Conservation (phyloP, 306 rosid genomes). For the Medicago arabica region DNA sequence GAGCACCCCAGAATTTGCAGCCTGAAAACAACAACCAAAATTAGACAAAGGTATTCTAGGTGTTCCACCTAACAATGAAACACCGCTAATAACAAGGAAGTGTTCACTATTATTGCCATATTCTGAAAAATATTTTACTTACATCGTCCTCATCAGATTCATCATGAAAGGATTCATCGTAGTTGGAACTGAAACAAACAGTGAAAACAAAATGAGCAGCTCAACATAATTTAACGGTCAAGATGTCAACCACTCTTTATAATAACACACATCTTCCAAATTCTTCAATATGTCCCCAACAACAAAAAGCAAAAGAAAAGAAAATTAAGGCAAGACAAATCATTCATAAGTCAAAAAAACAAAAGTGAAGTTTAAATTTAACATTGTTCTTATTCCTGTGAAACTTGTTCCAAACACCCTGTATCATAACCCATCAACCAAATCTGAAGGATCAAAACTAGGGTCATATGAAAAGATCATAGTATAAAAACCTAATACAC, state of each 20-base stretch:
- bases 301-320: too few relatives aligned
- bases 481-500: background rate
- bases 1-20: background rate
- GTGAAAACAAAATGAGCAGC: background rate
- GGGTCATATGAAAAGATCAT: background rate
- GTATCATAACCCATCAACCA: background rate
- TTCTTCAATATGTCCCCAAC: background rate
- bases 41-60: background rate
- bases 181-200: background rate
- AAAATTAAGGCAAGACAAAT: too few relatives aligned
- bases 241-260: background rate
- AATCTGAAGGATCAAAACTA: background rate
- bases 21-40: background rate
- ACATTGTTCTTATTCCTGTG: background rate
- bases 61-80: too few relatives aligned
- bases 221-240: background rate
- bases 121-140: background rate
- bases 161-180: slow-evolving; percentile 15
- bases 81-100: too few relatives aligned
- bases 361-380: slow-evolving; percentile 1
- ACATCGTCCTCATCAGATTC: slow-evolving; percentile 44
- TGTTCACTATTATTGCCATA: background rate
- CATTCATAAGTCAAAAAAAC: background rate
- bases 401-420: background rate
- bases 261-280: background rate